Percentiles rank a stretch among this genome's conserved stretches.
Evolutionary conservation across 2,329 filamentous ascomycete genomes (phyloP).

Genomic region (Colletotrichum sp.): DNA sequence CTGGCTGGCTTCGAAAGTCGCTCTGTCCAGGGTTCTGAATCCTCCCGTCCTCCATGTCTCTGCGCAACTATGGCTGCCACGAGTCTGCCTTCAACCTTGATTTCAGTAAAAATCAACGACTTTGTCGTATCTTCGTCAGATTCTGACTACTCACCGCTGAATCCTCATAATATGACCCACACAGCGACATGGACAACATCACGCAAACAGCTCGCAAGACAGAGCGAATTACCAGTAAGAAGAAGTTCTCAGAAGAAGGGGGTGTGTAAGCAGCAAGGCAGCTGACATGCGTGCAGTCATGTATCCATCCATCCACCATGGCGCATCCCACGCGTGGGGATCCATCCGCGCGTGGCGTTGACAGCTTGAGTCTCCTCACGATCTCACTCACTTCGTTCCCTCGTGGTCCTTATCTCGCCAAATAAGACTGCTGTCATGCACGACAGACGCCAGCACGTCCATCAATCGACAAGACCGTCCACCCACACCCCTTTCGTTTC

Average conservation of each 20-base stretch:
- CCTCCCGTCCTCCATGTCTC: not conserved
- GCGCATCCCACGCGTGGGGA: not conserved
- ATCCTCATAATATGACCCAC: not conserved
- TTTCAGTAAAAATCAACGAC: not conserved
- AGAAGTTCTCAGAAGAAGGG: not conserved
- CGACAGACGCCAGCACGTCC: not conserved
- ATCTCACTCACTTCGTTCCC: not conserved
- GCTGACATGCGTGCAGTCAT: constrained; percentile 5
- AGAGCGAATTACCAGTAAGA: not conserved
- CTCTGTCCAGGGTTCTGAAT: not conserved
- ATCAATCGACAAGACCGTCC: not conserved
- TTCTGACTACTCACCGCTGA: not conserved
- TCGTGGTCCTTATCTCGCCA: not conserved
- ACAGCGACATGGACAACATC: not conserved
- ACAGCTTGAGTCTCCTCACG: not conserved
- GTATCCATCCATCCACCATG: not conserved
- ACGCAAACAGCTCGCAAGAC: not conserved
- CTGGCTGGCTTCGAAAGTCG: not conserved
- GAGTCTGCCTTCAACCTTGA: not conserved
- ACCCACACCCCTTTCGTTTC: not conserved
- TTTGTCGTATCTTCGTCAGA: not conserved
- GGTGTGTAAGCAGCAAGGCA: constrained; percentile 12
- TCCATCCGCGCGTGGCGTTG: not conserved
- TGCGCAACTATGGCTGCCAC: not conserved
- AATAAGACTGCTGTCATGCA: not conserved